Percentiles rank a stretch among this genome's conserved stretches.
Conservation (phyloP, 139 green algal genomes). For the Chlamydomonas asymmetrica region DNA sequence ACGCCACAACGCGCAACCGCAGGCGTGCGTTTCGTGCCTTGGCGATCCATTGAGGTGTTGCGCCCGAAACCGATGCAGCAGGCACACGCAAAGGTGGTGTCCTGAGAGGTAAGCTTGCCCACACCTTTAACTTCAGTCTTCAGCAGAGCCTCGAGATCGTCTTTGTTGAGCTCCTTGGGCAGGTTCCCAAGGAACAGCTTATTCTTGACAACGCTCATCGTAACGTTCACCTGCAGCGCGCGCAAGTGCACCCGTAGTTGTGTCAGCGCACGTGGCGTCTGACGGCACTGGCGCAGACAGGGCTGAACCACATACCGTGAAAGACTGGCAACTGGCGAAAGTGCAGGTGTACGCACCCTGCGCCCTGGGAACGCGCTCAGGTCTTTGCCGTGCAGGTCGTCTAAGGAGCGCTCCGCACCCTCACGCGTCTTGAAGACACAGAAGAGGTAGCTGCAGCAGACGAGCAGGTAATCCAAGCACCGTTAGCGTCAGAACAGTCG, state of each 20-base stretch:
- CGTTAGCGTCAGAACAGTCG: neutral
- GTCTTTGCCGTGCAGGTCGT: conserved; percentile 52
- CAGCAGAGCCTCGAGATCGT: conserved; percentile 45
- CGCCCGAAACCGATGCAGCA: too few relatives aligned
- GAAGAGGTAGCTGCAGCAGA: conserved; percentile 70
- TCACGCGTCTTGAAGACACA: conserved; percentile 69
- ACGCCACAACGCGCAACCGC: too few relatives aligned
- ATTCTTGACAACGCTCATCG: conserved; percentile 76
- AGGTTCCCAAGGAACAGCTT: conserved; percentile 87
- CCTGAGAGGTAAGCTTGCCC: too few relatives aligned
- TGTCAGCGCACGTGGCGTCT: neutral
- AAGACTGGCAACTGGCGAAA: neutral
- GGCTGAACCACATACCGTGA: neutral
- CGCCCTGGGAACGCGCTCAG: conserved; percentile 64
- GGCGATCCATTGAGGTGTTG: too few relatives aligned
- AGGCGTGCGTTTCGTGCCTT: too few relatives aligned
- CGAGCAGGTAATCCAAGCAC: neutral
- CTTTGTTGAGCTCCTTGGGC: conserved; percentile 64
- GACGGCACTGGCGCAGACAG: neutral
- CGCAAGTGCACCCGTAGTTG: neutral
- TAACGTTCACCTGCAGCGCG: conserved; percentile 36
- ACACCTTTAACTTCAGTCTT: conserved; percentile 31
- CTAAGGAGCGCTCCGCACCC: conserved; percentile 53
- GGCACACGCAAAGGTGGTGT: too few relatives aligned
- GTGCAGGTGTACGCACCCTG: conserved; percentile 43